A percentile compares a stretch with the other conserved stretches of the same genome.
These are phyloP conservation scores for Bruguiera gymnorhiza DNA, from an alignment of 345 rosid genomes.

Conservation along the genomic window DNA sequence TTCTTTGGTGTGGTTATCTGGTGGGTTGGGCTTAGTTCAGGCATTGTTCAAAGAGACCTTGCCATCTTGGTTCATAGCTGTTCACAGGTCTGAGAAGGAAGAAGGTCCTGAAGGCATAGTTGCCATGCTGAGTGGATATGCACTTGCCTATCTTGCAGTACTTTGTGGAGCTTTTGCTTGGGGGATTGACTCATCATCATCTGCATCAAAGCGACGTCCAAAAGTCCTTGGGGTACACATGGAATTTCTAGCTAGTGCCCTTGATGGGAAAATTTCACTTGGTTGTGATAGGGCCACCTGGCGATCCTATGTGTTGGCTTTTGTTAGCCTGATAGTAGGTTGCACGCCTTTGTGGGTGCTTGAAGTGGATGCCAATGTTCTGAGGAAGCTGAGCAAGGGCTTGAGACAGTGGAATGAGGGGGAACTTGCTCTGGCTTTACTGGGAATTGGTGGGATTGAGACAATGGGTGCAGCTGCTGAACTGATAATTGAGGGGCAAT, in stretches of 20 bases:
- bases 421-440: slow-evolving; percentile 73
- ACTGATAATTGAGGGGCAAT: slow-evolving; percentile 44
- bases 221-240: slow-evolving; percentile 66
- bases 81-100: slow-evolving; percentile 53
- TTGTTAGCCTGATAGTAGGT: slow-evolving; percentile 67
- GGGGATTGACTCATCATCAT: slow-evolving; percentile 73
- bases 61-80: slow-evolving; percentile 89
- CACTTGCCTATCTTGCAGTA: slow-evolving; percentile 76
- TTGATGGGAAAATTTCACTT: slow-evolving; percentile 83
- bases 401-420: slow-evolving; percentile 80
- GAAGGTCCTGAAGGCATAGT: slow-evolving; percentile 50
- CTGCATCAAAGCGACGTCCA: slow-evolving; percentile 66
- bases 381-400: slow-evolving; percentile 78
- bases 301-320: slow-evolving; percentile 78
- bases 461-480: slow-evolving; percentile 69
- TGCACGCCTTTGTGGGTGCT: slow-evolving; percentile 75
- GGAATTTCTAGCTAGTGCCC: slow-evolving; percentile 76
- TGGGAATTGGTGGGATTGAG: slow-evolving; percentile 61
- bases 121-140: slow-evolving; percentile 80
- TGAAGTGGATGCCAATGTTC: slow-evolving; percentile 66
- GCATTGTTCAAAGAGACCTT: slow-evolving; percentile 74
- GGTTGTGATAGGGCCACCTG: slow-evolving; percentile 80
- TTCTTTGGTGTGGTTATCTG: slow-evolving; percentile 79
- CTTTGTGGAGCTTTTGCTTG: slow-evolving; percentile 82
- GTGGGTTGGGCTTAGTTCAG: slow-evolving; percentile 71